Evolutionary conservation across 1,139 yeast genomes (phyloP).

Genomic region (Kluyveromyces marxianus): DNA sequence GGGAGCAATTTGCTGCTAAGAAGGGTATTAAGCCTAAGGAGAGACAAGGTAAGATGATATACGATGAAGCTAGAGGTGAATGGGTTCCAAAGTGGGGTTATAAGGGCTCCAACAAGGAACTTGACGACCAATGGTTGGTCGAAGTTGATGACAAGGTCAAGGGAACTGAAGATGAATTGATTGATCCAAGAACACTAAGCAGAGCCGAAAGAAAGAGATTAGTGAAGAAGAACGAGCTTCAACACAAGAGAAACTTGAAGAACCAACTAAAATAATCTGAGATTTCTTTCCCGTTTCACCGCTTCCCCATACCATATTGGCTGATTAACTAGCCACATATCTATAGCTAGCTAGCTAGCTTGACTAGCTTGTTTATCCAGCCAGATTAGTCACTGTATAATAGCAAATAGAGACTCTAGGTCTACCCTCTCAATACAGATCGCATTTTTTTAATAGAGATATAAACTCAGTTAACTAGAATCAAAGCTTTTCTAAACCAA

Average conservation of each 20-base stretch:
- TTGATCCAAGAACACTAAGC: slow-evolving; percentile 77
- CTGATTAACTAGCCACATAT: too few relatives aligned
- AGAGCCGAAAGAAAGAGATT: slow-evolving; percentile 81
- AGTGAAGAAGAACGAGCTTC: slow-evolving; percentile 78
- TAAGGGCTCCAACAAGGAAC: slow-evolving; percentile 80
- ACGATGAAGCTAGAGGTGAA: slow-evolving; percentile 80
- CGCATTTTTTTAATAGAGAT: too few relatives aligned
- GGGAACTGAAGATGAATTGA: slow-evolving; percentile 59
- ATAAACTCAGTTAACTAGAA: too few relatives aligned
- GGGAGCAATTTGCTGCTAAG: slow-evolving; percentile 95
- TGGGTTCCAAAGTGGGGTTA: slow-evolving; percentile 99
- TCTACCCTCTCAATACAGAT: too few relatives aligned
- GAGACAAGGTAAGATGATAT: slow-evolving; percentile 84
- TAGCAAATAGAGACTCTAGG: too few relatives aligned
- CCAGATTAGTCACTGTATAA: background rate
- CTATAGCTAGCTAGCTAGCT: too few relatives aligned
- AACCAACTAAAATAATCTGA: slow-evolving; percentile 17
- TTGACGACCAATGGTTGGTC: slow-evolving; percentile 91
- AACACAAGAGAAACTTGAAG: slow-evolving; percentile 74
- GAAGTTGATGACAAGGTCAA: slow-evolving; percentile 76
- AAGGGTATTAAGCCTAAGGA: slow-evolving; percentile 92
- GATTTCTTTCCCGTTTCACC: too few relatives aligned
- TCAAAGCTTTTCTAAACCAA: too few relatives aligned
- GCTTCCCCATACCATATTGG: too few relatives aligned
- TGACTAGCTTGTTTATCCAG: background rate